Evolutionary conservation across 129 eudicot genomes (phyloP).

Genomic region (Arctium minus): DNA sequence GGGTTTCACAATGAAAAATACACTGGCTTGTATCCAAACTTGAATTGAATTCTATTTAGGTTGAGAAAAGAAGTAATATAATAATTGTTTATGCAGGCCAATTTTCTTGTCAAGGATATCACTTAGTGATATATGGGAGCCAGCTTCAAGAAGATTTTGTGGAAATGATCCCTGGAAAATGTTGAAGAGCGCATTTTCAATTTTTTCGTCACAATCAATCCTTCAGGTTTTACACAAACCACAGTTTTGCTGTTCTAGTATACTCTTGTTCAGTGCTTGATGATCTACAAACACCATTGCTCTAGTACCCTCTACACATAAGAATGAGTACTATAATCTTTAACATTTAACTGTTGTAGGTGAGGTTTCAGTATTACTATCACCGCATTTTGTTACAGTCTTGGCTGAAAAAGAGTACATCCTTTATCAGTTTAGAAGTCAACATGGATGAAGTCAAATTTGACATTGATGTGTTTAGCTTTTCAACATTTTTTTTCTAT

Average conservation of each 20-base stretch:
- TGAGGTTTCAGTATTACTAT: background rate
- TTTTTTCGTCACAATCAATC: constrained; percentile 61
- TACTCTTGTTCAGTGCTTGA: background rate
- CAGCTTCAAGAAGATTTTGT: constrained; percentile 76
- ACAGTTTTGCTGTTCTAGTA: background rate
- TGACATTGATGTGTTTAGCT: background rate
- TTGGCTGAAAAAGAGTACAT: background rate
- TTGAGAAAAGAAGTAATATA: background rate
- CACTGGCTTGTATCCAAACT: background rate
- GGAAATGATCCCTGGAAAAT: constrained; percentile 81
- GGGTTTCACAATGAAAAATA: background rate
- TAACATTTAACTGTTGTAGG: background rate
- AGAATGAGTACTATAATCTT: background rate
- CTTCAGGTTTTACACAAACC: constrained; percentile 61
- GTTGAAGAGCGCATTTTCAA: constrained; percentile 70
- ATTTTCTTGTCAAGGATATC: constrained; percentile 82
- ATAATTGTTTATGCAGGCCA: constrained; percentile 51
- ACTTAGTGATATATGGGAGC: constrained; percentile 88
- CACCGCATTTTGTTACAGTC: background rate
- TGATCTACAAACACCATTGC: background rate
- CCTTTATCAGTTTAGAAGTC: constrained; percentile 1
- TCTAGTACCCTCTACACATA: background rate
- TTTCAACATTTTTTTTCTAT: background rate
- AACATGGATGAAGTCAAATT: background rate
- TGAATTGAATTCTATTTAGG: background rate